Evolutionary conservation across 1,284 basidiomycete genomes (phyloP).

Genomic region (Melampsora americana): DNA sequence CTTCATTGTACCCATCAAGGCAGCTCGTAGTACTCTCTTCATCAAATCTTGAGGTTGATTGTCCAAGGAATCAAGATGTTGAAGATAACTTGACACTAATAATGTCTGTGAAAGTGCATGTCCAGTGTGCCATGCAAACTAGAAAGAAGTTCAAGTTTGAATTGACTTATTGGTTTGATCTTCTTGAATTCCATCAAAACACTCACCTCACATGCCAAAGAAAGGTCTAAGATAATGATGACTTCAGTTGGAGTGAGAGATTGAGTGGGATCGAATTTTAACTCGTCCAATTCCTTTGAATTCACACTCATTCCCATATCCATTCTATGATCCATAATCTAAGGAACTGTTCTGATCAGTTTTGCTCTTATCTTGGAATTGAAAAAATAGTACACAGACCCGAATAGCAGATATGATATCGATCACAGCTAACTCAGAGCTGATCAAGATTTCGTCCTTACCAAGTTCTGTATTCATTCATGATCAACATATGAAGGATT

Average conservation of each 20-base stretch:
- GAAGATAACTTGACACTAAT: constrained; percentile 74
- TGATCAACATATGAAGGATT: no score
- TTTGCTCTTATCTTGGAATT: neutral
- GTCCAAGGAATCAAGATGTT: constrained; percentile 59
- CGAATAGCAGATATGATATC: constrained; percentile 41
- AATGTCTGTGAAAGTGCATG: constrained; percentile 80
- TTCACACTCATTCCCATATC: constrained; percentile 69
- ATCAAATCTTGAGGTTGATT: constrained; percentile 62
- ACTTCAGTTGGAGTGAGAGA: constrained; percentile 70
- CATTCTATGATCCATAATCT: constrained; percentile 85
- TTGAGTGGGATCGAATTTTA: constrained; percentile 64
- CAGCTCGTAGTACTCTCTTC: constrained; percentile 68
- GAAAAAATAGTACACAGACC: constrained; percentile 2
- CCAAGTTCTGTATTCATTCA: neutral
- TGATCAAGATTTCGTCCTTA: constrained; percentile 22
- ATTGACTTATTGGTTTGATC: neutral
- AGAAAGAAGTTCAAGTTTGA: constrained; percentile 30
- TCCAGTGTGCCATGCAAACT: constrained; percentile 85
- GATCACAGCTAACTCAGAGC: neutral
- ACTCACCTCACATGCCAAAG: constrained; percentile 73
- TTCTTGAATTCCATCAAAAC: neutral
- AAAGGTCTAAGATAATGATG: constrained; percentile 79
- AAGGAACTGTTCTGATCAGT: constrained; percentile 43
- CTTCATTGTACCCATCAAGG: constrained; percentile 72
- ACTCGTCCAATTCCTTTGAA: constrained; percentile 49